Percentiles rank a stretch among this genome's conserved stretches.
These are phyloP conservation scores for Salisapilia sapeloensis DNA, from an alignment of 352 stramenopile genomes.

Conservation along the genomic window DNA sequence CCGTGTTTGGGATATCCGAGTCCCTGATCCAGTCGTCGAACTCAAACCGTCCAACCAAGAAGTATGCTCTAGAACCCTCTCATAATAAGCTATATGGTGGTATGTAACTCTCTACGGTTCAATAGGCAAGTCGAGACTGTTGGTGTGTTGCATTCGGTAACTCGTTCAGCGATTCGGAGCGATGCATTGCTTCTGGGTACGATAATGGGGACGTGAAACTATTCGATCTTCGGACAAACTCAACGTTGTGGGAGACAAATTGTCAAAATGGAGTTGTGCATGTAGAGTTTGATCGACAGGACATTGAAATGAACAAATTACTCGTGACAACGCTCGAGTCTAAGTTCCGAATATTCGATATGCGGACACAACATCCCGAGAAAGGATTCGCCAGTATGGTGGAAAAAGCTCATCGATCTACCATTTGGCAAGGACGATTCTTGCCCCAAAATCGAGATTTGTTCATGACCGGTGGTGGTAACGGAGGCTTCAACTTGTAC, in stretches of 20 bases:
- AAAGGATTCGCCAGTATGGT: constrained; percentile 86
- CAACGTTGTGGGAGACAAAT: constrained; percentile 92
- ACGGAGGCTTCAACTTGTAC: constrained; percentile 95
- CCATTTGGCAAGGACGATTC: constrained; percentile 89
- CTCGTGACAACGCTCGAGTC: constrained; percentile 91
- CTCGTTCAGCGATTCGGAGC: constrained; percentile 86
- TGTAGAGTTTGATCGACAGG: constrained; percentile 90
- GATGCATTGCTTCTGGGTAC: constrained; percentile 86
- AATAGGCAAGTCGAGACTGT: constrained; percentile 84
- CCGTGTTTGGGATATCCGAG: constrained; percentile 90
- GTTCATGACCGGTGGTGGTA: constrained; percentile 92
- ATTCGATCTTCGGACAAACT: constrained; percentile 89
- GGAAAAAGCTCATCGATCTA: constrained; percentile 90
- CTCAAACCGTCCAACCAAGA: no score
- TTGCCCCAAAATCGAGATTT: constrained; percentile 93
- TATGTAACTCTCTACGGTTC: no score
- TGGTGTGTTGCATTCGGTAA: constrained; percentile 95
- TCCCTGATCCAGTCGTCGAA: constrained; percentile 83
- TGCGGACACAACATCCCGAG: constrained; percentile 84
- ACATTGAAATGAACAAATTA: constrained; percentile 98
- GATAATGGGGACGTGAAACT: constrained; percentile 97
- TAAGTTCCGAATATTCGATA: constrained; percentile 91
- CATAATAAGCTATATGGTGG: no score
- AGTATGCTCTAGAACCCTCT: no score
- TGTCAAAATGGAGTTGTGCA: constrained; percentile 92